These are phyloP conservation scores for Rhinocladiella similis DNA, from an alignment of 2,329 filamentous ascomycete species.

Conservation along the genomic window DNA sequence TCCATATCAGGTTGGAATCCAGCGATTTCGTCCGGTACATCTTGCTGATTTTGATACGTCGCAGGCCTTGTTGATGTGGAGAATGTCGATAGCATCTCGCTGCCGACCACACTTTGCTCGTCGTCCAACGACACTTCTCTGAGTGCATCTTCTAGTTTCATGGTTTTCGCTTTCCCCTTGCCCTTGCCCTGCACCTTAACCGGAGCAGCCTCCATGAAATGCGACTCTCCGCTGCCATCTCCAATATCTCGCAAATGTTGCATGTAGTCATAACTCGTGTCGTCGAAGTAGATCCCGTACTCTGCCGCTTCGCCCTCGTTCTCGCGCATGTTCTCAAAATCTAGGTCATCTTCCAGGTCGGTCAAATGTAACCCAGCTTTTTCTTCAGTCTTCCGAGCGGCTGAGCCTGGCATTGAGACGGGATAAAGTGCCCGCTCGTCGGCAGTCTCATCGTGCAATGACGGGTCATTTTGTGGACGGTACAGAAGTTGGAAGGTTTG, in stretches of 20 bases:
- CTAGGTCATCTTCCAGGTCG: slow-evolving; percentile 76
- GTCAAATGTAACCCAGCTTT: slow-evolving; percentile 61
- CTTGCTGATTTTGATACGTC: slow-evolving; percentile 90
- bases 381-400: slow-evolving; percentile 29
- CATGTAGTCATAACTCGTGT: slow-evolving; percentile 98
- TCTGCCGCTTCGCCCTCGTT: slow-evolving; percentile 97
- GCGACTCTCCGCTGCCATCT: slow-evolving; percentile 65
- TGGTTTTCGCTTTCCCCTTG: slow-evolving; percentile 68
- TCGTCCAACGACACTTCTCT: slow-evolving; percentile 55
- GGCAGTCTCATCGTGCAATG: slow-evolving; percentile 87
- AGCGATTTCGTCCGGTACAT: slow-evolving; percentile 84
- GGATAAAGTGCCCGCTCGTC: slow-evolving; percentile 89
- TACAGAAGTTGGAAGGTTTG: slow-evolving; percentile 93
- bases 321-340: slow-evolving; percentile 65
- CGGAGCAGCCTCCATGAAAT: slow-evolving; percentile 72
- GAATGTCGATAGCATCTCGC: slow-evolving; percentile 64
- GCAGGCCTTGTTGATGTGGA: slow-evolving; percentile 53
- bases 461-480: slow-evolving; percentile 93
- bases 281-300: slow-evolving; percentile 92
- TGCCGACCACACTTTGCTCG: slow-evolving; percentile 46
- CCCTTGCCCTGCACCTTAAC: slow-evolving; percentile 51
- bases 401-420: slow-evolving; percentile 40
- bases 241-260: slow-evolving; percentile 94
- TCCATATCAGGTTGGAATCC: slow-evolving; percentile 99
- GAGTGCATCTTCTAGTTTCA: slow-evolving; percentile 84